Base-by-base conservation (phyloP, 371 early-diverging fungal species). In the Rhizomucor pusillus region DNA sequence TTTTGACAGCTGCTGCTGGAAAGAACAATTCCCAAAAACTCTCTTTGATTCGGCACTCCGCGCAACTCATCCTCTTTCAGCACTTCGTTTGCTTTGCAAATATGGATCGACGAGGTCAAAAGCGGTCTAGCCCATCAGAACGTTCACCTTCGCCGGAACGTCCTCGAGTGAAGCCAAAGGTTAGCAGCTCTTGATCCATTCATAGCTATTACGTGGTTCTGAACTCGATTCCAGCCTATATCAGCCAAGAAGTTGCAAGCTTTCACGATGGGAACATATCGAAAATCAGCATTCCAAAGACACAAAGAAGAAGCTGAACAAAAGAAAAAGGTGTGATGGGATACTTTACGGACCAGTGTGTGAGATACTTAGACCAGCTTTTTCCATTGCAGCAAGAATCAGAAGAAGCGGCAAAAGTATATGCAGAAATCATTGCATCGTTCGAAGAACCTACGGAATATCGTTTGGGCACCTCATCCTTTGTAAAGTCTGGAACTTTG, bases 391-490 rank as follows among this genome's bases (percentile, higher is more conserved):
- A 86, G 84, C 77, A 78, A 86, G 84, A 82, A 49, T 65, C 73
- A 18, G 73, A 84, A 50, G 92, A 90, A 65, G 84, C 90, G 7
- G 91, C 90, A 33, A 83, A 82, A 65, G 90, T 90, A 4, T 90
- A 88, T 68, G 86, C 79, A 34, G 91, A 92, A 33, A 92, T 94
- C 70, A 88, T 90, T 4, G 90, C 91, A 5, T 90, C 91, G 5
- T 91, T 94, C 66, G 91, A 90, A 52, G 84, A 84, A 36, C 63
- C 71, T n/a, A 50, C 47, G 9, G 43, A 62, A 14, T 83, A 80
- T 36, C 64, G 62, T 39, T 56, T 68, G 20, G 71, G 71, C 16
- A 65, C 71, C 52, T 71, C 81, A 41, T 63, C 70, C 18, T 89
- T 88, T 77, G 83, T 89, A 24, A 86, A 83, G 58, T 84, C 83